A percentile compares a stretch with the other conserved stretches of the same genome.
Conservation (phyloP, 768 basidiomycete species). For the Termitomyces titanicus region DNA sequence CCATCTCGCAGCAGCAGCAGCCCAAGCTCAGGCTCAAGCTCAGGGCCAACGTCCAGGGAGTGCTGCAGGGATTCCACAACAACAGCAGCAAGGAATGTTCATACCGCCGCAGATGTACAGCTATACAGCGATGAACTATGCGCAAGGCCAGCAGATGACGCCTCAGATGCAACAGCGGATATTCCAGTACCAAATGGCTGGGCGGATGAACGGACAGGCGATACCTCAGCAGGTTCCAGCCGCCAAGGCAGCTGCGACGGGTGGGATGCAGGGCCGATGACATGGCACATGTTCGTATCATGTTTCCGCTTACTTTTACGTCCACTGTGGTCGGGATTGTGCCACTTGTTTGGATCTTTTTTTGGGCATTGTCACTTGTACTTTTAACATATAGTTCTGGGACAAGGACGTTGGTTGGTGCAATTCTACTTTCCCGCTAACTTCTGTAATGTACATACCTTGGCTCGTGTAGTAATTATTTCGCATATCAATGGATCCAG, state of each 20-base stretch:
- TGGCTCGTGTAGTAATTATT: slow-evolving; percentile 5
- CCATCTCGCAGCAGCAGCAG: slow-evolving; percentile 15
- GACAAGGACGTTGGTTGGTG: background rate
- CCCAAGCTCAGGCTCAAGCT: slow-evolving; percentile 8
- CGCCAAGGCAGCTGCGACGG: slow-evolving; percentile 7
- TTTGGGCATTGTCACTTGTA: background rate
- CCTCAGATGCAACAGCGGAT: slow-evolving; percentile 5
- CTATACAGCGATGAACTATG: slow-evolving; percentile 11
- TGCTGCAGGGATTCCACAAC: slow-evolving; percentile 11
- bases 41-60: slow-evolving; percentile 9
- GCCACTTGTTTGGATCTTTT: background rate
- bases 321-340: background rate
- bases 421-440: background rate
- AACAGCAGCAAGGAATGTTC: slow-evolving; percentile 14
- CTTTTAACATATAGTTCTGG: background rate
- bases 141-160: slow-evolving; percentile 6
- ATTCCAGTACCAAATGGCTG: background rate
- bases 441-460: background rate
- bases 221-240: slow-evolving; percentile 8
- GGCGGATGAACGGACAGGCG: slow-evolving; percentile 3
- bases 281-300: background rate
- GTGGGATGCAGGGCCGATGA: slow-evolving; percentile 14
- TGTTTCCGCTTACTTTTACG: background rate
- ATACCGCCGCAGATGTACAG: slow-evolving; percentile 17
- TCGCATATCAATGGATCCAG: slow-evolving; percentile 1